These are phyloP conservation scores for Metschnikowia similis DNA, from an alignment of 805 yeast genomes.

Conservation along the genomic window DNA sequence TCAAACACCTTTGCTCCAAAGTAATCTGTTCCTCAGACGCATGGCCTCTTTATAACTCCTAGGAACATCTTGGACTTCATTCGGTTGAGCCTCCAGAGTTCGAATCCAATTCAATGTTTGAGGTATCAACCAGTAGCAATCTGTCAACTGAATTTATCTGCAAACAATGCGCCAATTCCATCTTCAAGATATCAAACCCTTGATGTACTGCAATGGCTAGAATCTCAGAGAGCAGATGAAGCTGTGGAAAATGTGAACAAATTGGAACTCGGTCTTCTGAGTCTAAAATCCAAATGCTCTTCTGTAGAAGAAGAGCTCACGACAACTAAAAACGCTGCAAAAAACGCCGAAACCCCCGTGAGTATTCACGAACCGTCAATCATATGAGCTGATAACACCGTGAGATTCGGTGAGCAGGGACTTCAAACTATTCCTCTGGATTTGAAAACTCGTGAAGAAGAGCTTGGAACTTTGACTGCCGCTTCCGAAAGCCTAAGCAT, in stretches of 20 bases:
- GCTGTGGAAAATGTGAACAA: neutral
- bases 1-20: neutral
- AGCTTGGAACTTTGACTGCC: neutral
- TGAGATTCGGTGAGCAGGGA: neutral
- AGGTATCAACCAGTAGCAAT: no score
- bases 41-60: neutral
- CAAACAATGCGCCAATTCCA: no score
- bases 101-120: no score
- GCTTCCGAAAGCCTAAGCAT: neutral
- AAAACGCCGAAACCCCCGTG: conserved; percentile 4
- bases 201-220: no score
- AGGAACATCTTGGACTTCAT: neutral
- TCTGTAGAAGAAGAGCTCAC: neutral
- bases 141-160: no score
- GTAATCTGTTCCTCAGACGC: neutral
- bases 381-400: neutral
- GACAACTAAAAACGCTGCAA: neutral
- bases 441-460: neutral
- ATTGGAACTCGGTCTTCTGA: neutral
- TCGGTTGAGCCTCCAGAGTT: no score
- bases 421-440: neutral
- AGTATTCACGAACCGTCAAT: neutral
- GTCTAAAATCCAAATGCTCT: neutral
- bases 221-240: neutral
- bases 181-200: no score